Percentiles rank a stretch among this genome's conserved stretches.
These are phyloP conservation scores for Colletotrichum horii DNA, from an alignment of 2,329 filamentous ascomycete genomes.

Conservation along the genomic window DNA sequence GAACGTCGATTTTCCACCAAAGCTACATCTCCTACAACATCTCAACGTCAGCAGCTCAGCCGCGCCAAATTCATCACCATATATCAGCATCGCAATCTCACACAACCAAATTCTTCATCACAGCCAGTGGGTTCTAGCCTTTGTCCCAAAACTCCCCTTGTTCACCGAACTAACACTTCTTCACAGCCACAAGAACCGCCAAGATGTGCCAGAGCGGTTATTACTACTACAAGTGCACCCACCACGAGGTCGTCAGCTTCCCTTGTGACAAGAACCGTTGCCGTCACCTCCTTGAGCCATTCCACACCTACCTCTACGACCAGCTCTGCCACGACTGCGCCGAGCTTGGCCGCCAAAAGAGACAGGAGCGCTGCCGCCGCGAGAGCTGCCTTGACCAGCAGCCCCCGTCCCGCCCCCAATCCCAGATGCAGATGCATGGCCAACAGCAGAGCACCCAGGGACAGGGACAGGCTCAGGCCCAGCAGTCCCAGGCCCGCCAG, in stretches of 20 bases:
- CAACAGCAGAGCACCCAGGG: not conserved
- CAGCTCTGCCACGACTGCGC: slow-evolving; percentile 22
- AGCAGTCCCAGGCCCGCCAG: not conserved
- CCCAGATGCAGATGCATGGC: not conserved
- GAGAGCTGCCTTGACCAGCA: not conserved
- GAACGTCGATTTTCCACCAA: not conserved
- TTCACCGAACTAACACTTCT: not conserved
- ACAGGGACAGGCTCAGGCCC: not conserved
- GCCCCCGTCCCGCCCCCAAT: not conserved
- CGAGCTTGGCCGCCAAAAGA: not conserved
- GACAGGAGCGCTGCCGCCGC: not conserved
- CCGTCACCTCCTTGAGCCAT: not conserved
- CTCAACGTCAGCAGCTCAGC: not conserved
- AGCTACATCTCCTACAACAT: not conserved
- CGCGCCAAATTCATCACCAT: not conserved
- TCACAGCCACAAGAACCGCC: not conserved
- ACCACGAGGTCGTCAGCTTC: slow-evolving; percentile 15
- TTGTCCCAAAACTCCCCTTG: not conserved
- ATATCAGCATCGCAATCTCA: not conserved
- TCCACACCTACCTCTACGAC: slow-evolving; percentile 7
- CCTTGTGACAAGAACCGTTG: not conserved
- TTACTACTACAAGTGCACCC: slow-evolving; percentile 23
- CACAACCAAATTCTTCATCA: not conserved
- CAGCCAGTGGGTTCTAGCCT: not conserved
- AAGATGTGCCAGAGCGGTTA: slow-evolving; percentile 21